A percentile compares a stretch with the other conserved stretches of the same genome.
These are phyloP conservation scores for Ambrosia hybrid DNA, from an alignment of 140 eudicot species.

Conservation along the genomic window DNA sequence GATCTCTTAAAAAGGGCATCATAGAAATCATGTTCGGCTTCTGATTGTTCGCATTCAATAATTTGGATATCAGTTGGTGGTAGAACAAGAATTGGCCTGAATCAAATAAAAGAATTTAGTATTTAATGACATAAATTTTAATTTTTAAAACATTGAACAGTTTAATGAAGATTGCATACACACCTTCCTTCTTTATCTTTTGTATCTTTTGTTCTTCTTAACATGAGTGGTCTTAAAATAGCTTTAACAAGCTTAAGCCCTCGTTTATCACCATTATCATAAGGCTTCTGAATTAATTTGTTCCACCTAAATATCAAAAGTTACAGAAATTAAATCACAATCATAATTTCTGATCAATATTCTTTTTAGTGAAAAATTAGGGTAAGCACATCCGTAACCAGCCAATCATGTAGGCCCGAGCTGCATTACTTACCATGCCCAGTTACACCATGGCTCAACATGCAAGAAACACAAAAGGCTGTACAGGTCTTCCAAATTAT, in stretches of 20 bases:
- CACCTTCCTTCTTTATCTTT: constrained; percentile 86
- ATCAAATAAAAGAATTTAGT: not conserved
- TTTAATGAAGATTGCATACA: constrained; percentile 9
- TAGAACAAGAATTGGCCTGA: constrained; percentile 80
- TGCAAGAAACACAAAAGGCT: constrained; percentile 84
- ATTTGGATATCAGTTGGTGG: constrained; percentile 85
- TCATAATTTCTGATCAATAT: not conserved
- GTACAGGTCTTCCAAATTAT: constrained; percentile 76
- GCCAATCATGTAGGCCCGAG: too few relatives aligned
- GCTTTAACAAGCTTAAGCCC: constrained; percentile 71
- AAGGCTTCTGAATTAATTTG: constrained; percentile 71
- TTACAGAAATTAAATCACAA: not conserved
- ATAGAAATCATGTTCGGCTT: constrained; percentile 75
- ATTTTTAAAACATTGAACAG: not conserved
- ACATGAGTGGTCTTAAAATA: constrained; percentile 75
- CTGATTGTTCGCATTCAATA: constrained; percentile 78
- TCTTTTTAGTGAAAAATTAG: not conserved
- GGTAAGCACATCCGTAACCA: not conserved
- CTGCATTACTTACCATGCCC: constrained; percentile 67
- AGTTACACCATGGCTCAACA: constrained; percentile 96
- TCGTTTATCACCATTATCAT: constrained; percentile 74
- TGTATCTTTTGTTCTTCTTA: constrained; percentile 79
- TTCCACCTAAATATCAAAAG: constrained; percentile 57
- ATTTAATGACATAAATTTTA: not conserved
- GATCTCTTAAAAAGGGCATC: constrained; percentile 83